Conservation (phyloP, 1,284 basidiomycete genomes). For the Microbotryum violaceum region DNA sequence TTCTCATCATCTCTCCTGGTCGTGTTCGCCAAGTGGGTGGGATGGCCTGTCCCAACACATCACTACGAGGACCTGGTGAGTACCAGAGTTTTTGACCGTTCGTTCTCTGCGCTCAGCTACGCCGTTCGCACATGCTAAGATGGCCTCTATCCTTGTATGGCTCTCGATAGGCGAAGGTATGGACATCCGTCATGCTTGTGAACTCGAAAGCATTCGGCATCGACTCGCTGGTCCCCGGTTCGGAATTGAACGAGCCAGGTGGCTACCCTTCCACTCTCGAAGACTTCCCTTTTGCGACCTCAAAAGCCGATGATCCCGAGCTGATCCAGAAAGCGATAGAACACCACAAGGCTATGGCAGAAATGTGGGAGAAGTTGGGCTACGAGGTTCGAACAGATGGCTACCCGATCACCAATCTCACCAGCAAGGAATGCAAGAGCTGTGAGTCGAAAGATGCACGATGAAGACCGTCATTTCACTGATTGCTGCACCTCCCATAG, state of each 20-base stretch:
- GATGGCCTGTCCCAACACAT: slow-evolving; percentile 24
- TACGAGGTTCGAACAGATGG: slow-evolving; percentile 22
- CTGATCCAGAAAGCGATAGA: neutral
- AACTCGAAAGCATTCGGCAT: slow-evolving; percentile 17
- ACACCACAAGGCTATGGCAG: neutral
- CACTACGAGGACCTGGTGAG: slow-evolving; percentile 12
- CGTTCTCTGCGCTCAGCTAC: no score
- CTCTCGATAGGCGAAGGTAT: neutral
- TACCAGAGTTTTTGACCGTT: no score
- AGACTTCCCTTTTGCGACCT: slow-evolving; percentile 9
- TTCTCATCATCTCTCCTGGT: slow-evolving; percentile 1
- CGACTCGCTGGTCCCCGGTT: neutral
- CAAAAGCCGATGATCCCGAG: slow-evolving; percentile 2
- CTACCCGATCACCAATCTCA: slow-evolving; percentile 17
- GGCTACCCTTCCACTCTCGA: slow-evolving; percentile 1
- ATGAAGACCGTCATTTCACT: neutral
- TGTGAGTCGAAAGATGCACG: neutral
- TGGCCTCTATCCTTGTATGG: no score
- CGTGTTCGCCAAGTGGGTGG: slow-evolving; percentile 28
- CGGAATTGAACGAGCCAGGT: slow-evolving; percentile 7
- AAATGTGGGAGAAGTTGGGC: slow-evolving; percentile 3
- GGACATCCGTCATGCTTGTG: slow-evolving; percentile 17
- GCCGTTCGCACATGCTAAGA: no score
- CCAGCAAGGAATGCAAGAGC: slow-evolving; percentile 19
- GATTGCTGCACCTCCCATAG: neutral